phyloP scores from a whole-genome alignment of 23 red algal species.

The Pyropia haitanensis region DNA sequence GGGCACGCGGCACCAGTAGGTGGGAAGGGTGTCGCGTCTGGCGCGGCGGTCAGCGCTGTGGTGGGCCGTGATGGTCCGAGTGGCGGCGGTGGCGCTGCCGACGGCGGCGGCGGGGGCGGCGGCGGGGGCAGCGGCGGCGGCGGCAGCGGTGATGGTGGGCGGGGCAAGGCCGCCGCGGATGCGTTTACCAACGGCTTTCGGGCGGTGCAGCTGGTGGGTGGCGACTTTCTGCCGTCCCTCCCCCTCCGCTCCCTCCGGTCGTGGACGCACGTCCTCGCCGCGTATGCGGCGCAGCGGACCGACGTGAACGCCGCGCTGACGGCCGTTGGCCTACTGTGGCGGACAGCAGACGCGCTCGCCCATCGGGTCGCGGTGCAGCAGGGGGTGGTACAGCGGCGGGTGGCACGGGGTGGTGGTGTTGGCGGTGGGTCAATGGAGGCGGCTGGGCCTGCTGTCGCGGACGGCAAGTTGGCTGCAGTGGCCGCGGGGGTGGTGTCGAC shows the following conservation, averaged over 20 bases:
- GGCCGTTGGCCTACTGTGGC: slow-evolving; percentile 58
- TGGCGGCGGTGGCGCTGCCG: too few relatives aligned
- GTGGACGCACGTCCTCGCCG: slow-evolving; percentile 37
- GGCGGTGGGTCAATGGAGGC: too few relatives aligned
- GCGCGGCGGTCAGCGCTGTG: too few relatives aligned
- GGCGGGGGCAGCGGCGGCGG: too few relatives aligned
- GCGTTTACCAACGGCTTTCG: slow-evolving; percentile 40
- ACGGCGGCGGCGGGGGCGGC: too few relatives aligned
- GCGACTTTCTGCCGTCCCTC: slow-evolving; percentile 53
- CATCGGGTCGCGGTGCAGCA: slow-evolving; percentile 14
- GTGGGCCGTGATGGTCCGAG: too few relatives aligned
- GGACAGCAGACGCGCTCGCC: slow-evolving; percentile 57
- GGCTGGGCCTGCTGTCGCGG: too few relatives aligned
- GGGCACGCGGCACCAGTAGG: too few relatives aligned
- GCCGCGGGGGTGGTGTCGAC: too few relatives aligned
- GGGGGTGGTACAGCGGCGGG: background rate
- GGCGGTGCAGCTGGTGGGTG: slow-evolving; percentile 47
- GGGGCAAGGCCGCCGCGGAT: slow-evolving; percentile 1
- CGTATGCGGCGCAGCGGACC: slow-evolving; percentile 29
- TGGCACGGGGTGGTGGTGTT: too few relatives aligned
- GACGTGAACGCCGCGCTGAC: slow-evolving; percentile 67
- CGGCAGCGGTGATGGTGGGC: background rate
- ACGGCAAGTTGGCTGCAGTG: too few relatives aligned
- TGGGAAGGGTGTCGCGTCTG: too few relatives aligned
- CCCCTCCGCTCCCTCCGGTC: slow-evolving; percentile 12